Evolutionary conservation across 1,284 basidiomycete genomes (phyloP).

Genomic region (Phellopilus nigrolimitatus): DNA sequence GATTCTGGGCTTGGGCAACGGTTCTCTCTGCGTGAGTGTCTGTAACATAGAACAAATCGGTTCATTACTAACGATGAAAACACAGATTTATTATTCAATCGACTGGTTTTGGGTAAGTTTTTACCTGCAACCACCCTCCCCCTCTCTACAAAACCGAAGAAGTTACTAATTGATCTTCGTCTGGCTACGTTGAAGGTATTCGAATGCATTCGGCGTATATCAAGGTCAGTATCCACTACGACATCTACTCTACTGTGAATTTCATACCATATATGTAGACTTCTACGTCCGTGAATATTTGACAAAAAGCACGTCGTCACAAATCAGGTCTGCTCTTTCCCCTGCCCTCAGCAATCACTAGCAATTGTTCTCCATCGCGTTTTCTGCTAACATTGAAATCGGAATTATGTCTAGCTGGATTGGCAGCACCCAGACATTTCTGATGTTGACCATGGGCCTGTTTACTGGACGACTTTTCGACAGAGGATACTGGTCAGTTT

Average conservation of each 20-base stretch:
- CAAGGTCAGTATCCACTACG: not conserved
- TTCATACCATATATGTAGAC: not conserved
- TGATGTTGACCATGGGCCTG: conserved; percentile 14
- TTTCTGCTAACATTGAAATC: not conserved
- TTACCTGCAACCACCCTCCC: not conserved
- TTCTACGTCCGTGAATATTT: conserved; percentile 17
- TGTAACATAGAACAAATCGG: not conserved
- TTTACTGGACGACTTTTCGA: conserved; percentile 17
- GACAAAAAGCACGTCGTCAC: conserved; percentile 8
- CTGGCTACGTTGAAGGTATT: not conserved
- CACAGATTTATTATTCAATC: not conserved
- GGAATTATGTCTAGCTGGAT: conserved; percentile 15
- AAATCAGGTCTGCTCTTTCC: conserved; percentile 12
- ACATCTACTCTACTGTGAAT: not conserved
- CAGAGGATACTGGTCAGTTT: conserved; percentile 17
- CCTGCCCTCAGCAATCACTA: not conserved
- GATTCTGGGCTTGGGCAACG: conserved; percentile 15
- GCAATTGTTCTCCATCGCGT: not conserved
- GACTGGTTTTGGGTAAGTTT: not conserved
- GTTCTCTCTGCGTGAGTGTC: conserved; percentile 12
- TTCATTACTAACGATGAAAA: not conserved
- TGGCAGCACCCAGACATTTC: conserved; percentile 15
- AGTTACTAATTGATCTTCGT: not conserved
- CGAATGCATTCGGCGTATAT: not conserved
- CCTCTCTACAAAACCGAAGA: too few relatives aligned